These are phyloP conservation scores for Phlyctochytrium planicorne DNA, from an alignment of 192 early-diverging fungal species.

Conservation along the genomic window DNA sequence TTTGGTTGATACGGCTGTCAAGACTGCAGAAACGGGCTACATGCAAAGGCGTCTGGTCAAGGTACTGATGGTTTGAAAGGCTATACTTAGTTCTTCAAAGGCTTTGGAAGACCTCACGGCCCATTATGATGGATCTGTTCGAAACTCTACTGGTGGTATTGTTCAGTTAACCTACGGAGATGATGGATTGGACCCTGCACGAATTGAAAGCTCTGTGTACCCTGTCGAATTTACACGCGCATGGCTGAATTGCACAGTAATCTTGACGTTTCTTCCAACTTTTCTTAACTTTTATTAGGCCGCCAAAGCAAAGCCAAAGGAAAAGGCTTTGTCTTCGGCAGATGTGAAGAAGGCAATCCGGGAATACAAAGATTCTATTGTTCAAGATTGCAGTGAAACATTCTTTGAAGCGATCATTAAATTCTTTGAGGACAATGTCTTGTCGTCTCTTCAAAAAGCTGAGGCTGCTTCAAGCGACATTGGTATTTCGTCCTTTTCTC, in stretches of 20 bases:
- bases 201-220: conserved; percentile 83
- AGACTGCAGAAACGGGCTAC: conserved; percentile 99
- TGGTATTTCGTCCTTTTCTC: too few relatives aligned
- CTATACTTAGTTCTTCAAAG: conserved; percentile 30
- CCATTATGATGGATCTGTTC: conserved; percentile 94
- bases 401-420: neutral
- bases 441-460: too few relatives aligned
- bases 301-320: too few relatives aligned
- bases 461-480: too few relatives aligned
- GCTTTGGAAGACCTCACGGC: conserved; percentile 93
- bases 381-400: neutral
- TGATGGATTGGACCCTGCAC: conserved; percentile 93
- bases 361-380: conserved; percentile 15
- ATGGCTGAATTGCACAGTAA: conserved; percentile 57
- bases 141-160: conserved; percentile 85
- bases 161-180: conserved; percentile 97
- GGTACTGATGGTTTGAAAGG: conserved; percentile 30
- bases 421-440: conserved; percentile 9
- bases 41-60: conserved; percentile 98
- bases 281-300: too few relatives aligned
- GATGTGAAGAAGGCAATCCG: neutral
- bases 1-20: conserved; percentile 99
- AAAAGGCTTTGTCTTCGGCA: too few relatives aligned
- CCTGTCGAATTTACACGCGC: conserved; percentile 89
- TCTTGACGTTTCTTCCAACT: too few relatives aligned